A percentile compares a stretch with the other conserved stretches of the same genome.
These are phyloP conservation scores for sorghum (Sorghum bicolor) DNA, from an alignment of 176 grass and related monocot species.

Conservation along the genomic window DNA sequence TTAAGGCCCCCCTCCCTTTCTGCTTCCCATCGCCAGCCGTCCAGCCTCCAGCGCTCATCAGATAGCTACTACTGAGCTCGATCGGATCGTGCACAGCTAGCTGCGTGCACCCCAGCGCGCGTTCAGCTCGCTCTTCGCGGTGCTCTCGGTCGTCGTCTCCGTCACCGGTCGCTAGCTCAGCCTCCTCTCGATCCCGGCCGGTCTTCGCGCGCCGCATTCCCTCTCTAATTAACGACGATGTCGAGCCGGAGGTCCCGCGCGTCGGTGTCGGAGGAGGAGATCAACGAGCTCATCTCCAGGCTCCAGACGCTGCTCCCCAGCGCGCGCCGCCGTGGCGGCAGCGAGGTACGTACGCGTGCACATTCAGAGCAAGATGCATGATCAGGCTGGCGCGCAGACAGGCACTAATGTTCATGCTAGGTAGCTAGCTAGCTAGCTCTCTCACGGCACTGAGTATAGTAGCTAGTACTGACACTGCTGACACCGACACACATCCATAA, in stretches of 20 bases:
- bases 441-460: background rate
- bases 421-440: background rate
- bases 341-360: slow-evolving; percentile 24
- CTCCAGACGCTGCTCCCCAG: slow-evolving; percentile 65
- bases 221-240: slow-evolving; percentile 10
- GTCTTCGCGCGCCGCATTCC: background rate
- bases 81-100: background rate
- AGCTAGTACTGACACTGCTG: background rate
- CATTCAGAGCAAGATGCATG: background rate
- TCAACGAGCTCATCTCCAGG: slow-evolving; percentile 79
- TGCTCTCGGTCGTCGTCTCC: background rate
- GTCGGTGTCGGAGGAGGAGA: slow-evolving; percentile 66
- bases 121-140: background rate
- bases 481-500: background rate
- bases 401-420: background rate
- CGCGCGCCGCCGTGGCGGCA: slow-evolving; percentile 28
- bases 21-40: slow-evolving; percentile 23
- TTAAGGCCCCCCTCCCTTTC: background rate
- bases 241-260: slow-evolving; percentile 50
- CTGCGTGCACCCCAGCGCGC: background rate
- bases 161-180: background rate
- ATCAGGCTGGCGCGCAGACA: background rate
- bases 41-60: background rate
- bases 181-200: background rate
- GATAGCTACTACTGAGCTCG: background rate